Evolutionary conservation across 208 protist species (phyloP).

Genomic region (Naegleria fowleri): DNA sequence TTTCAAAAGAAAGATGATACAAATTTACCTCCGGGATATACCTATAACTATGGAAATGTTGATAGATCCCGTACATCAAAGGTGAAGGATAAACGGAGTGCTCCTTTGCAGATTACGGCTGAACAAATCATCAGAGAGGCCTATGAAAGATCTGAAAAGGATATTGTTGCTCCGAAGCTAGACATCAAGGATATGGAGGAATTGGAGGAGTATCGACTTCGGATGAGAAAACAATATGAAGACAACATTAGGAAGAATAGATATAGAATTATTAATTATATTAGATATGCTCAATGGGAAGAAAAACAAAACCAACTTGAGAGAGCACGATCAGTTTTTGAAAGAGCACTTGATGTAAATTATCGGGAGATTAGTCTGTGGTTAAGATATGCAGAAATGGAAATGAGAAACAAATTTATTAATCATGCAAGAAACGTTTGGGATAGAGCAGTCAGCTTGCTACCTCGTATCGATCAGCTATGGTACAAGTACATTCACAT

Average conservation of each 20-base stretch:
- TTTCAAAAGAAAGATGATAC: not conserved
- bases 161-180: constrained; percentile 63
- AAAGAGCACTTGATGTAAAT: constrained; percentile 85
- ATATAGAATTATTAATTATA: constrained; percentile 68
- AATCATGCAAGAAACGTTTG: constrained; percentile 94
- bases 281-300: constrained; percentile 96
- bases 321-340: constrained; percentile 87
- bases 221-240: constrained; percentile 89
- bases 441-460: constrained; percentile 84
- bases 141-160: constrained; percentile 67
- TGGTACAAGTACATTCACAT: constrained; percentile 84
- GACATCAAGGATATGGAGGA: constrained; percentile 90
- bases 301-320: constrained; percentile 87
- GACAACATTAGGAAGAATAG: constrained; percentile 74
- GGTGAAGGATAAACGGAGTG: constrained; percentile 73
- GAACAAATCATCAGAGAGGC: constrained; percentile 94
- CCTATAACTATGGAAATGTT: not conserved
- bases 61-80: not conserved
- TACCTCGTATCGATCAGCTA: constrained; percentile 88
- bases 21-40: not conserved
- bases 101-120: constrained; percentile 87
- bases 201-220: constrained; percentile 80
- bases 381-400: constrained; percentile 97
- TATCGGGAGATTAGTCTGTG: constrained; percentile 77
- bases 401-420: constrained; percentile 90